phyloP scores from a whole-genome alignment of 768 basidiomycete species.

The Lepiota venenata region DNA sequence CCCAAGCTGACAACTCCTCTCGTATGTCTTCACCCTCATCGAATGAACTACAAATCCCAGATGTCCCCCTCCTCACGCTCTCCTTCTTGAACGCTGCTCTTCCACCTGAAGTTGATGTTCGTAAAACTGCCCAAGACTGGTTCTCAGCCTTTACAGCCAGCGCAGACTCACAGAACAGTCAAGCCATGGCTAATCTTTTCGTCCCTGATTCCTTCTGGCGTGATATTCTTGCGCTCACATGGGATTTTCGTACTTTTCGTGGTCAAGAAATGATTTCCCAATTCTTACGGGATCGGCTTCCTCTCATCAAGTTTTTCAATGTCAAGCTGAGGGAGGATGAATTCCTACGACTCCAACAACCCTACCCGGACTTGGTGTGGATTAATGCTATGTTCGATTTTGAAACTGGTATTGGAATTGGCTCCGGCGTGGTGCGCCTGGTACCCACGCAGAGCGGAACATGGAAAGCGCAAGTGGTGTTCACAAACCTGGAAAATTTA shows the following conservation, averaged over 20 bases:
- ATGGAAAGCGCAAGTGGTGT: constrained; percentile 54
- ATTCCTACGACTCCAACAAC: constrained; percentile 24
- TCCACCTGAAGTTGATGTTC: constrained; percentile 18
- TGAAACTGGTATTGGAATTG: constrained; percentile 36
- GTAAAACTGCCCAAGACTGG: constrained; percentile 23
- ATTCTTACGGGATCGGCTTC: constrained; percentile 39
- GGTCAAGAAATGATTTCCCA: constrained; percentile 29
- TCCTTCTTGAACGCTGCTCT: constrained; percentile 20
- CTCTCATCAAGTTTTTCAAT: constrained; percentile 21
- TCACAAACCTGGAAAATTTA: constrained; percentile 48
- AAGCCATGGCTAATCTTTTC: constrained; percentile 17
- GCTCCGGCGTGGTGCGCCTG: constrained; percentile 42
- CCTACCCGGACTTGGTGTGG: constrained; percentile 44
- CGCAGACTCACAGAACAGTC: constrained; percentile 14
- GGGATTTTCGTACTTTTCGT: constrained; percentile 48
- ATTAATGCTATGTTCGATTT: constrained; percentile 46
- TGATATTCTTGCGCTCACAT: constrained; percentile 50
- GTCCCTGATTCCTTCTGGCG: constrained; percentile 37
- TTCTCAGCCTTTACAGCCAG: constrained; percentile 19
- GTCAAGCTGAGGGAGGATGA: constrained; percentile 25
- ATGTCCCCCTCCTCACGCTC: constrained; percentile 24
- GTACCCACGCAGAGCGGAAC: constrained; percentile 27
- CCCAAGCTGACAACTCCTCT: too few relatives aligned
- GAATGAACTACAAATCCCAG: neutral
- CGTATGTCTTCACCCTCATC: too few relatives aligned